These are phyloP conservation scores for Penicillium sp. DNA, from an alignment of 2,329 filamentous ascomycete genomes.

Conservation along the genomic window DNA sequence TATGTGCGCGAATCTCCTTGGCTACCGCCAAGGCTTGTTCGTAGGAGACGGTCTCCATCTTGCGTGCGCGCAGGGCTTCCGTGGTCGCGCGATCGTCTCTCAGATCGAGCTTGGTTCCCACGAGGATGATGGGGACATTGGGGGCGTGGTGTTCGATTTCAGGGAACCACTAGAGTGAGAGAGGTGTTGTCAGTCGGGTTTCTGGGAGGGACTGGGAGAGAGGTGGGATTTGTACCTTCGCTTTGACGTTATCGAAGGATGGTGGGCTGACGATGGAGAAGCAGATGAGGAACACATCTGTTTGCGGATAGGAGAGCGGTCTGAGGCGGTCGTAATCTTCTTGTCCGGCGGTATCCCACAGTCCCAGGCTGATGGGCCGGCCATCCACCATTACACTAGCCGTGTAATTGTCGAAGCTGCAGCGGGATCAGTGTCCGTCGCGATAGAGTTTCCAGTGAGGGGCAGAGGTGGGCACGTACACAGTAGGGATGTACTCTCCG, in stretches of 20 bases:
- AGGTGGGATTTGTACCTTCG: slow-evolving; percentile 68
- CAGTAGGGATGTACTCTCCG: slow-evolving; percentile 99
- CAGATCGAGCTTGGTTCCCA: slow-evolving; percentile 95
- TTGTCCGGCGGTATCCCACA: slow-evolving; percentile 99
- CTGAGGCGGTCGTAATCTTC: slow-evolving; percentile 97
- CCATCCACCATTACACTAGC: slow-evolving; percentile 99
- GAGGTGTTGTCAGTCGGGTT: not conserved
- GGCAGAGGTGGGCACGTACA: slow-evolving; percentile 49
- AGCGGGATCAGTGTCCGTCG: slow-evolving; percentile 21
- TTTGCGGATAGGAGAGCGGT: slow-evolving; percentile 95
- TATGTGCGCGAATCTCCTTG: slow-evolving; percentile 93
- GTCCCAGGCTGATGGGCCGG: slow-evolving; percentile 91
- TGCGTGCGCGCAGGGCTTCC: slow-evolving; percentile 81
- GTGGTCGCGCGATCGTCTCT: slow-evolving; percentile 83
- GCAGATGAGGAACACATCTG: slow-evolving; percentile 97
- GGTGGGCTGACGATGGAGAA: slow-evolving; percentile 98
- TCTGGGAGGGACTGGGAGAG: no score
- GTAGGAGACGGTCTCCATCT: slow-evolving; percentile 96
- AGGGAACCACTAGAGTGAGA: slow-evolving; percentile 84
- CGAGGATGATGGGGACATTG: slow-evolving; percentile 92
- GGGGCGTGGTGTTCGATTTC: slow-evolving; percentile 97
- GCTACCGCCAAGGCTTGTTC: slow-evolving; percentile 86
- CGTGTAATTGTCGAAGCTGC: slow-evolving; percentile 96
- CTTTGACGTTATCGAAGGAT: slow-evolving; percentile 98
- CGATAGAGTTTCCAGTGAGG: slow-evolving; percentile 12